Conservation (phyloP, 1,284 basidiomycete species). For the Mycena citricolor region DNA sequence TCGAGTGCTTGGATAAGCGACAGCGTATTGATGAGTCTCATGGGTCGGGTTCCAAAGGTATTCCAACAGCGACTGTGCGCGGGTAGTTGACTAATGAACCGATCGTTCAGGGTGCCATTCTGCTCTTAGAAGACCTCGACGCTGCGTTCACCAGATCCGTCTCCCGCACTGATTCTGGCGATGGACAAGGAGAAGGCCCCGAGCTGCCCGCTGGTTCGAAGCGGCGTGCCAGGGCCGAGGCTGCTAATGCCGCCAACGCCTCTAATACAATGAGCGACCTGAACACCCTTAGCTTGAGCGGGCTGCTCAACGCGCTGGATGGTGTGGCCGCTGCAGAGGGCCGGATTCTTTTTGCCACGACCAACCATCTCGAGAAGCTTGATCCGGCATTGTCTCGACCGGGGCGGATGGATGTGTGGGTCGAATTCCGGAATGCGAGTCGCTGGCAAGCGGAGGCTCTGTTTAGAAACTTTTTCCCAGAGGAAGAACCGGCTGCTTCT, state of each 20-base stretch:
- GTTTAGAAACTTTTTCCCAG: constrained; percentile 84
- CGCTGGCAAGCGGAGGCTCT: constrained; percentile 79
- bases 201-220: constrained; percentile 16
- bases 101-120: constrained; percentile 55
- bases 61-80: constrained; percentile 45
- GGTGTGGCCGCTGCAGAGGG: constrained; percentile 86
- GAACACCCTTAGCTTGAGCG: constrained; percentile 78
- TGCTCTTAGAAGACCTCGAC: constrained; percentile 82
- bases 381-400: constrained; percentile 82
- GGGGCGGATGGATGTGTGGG: constrained; percentile 89
- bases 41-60: constrained; percentile 68
- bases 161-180: constrained; percentile 52
- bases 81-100: neutral
- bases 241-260: constrained; percentile 42
- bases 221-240: constrained; percentile 16
- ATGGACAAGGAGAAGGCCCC: constrained; percentile 37
- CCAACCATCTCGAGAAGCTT: constrained; percentile 80
- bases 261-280: constrained; percentile 66
- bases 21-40: constrained; percentile 67
- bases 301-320: constrained; percentile 80
- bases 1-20: constrained; percentile 57
- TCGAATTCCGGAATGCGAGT: constrained; percentile 83
- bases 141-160: constrained; percentile 78
- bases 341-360: constrained; percentile 79
- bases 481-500: constrained; percentile 24